These are phyloP conservation scores for Apiospora hydei DNA, from an alignment of 2,329 filamentous ascomycete genomes.

Conservation along the genomic window DNA sequence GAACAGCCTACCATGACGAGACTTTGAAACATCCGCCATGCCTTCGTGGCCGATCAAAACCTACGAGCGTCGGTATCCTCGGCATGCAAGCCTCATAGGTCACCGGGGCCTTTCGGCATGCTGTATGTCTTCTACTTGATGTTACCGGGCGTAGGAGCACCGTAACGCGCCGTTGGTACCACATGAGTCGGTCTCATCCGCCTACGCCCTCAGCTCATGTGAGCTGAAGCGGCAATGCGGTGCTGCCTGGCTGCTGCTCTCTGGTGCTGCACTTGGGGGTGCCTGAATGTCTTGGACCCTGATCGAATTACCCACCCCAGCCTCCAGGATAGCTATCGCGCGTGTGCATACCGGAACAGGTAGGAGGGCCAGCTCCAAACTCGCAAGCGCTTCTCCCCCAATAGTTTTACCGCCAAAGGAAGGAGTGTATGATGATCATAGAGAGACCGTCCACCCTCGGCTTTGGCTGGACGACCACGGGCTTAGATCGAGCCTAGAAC, in stretches of 20 bases:
- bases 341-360: slow-evolving; percentile 8
- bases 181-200: neutral
- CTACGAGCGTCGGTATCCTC: neutral
- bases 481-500: slow-evolving; percentile 11
- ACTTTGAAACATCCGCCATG: neutral
- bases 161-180: neutral
- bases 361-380: neutral
- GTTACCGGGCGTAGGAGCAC: neutral
- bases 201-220: slow-evolving; percentile 3
- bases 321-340: neutral
- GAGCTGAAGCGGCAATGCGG: slow-evolving; percentile 15
- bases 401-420: neutral
- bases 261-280: neutral
- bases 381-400: neutral
- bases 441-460: neutral
- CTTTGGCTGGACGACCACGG: neutral
- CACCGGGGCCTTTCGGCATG: slow-evolving; percentile 6
- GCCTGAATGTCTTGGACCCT: slow-evolving; percentile 19
- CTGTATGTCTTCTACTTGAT: neutral
- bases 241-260: neutral
- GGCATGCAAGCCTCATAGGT: neutral
- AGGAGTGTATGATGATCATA: slow-evolving; percentile 2
- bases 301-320: neutral
- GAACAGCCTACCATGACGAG: neutral
- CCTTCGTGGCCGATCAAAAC: neutral